Percentiles rank a stretch among this genome's conserved stretches.
phyloP scores from a whole-genome alignment of 2,329 filamentous ascomycete species.

The Nemania abortiva region DNA sequence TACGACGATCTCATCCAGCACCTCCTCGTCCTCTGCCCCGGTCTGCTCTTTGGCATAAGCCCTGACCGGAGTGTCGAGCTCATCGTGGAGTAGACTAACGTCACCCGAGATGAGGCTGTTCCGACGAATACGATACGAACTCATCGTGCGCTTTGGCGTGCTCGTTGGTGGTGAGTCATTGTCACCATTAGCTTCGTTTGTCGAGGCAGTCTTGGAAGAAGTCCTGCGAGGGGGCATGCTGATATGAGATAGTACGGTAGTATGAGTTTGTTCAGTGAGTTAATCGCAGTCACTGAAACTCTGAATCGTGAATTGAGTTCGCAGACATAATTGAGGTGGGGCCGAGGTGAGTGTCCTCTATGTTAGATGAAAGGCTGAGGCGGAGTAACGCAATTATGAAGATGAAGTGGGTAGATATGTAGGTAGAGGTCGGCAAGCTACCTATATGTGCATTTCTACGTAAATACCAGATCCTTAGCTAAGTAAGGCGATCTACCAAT shows the following conservation, averaged over 20 bases:
- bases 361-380: not conserved
- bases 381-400: conserved; percentile 8
- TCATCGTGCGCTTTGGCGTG: conserved; percentile 21
- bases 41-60: conserved; percentile 2
- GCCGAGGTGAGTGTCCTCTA: not conserved
- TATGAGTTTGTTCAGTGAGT: not conserved
- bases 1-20: conserved; percentile 24
- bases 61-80: conserved; percentile 19
- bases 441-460: not conserved
- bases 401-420: not conserved
- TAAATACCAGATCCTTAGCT: not conserved
- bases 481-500: not conserved
- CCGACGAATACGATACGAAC: conserved; percentile 6
- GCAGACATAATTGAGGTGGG: not conserved
- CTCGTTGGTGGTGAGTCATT: not conserved
- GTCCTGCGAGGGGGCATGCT: conserved; percentile 41
- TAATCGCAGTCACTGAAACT: not conserved
- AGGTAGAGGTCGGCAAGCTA: not conserved
- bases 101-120: not conserved
- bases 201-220: conserved; percentile 6
- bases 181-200: not conserved
- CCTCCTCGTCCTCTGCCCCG: conserved; percentile 7
- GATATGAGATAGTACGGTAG: not conserved
- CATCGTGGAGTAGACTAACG: conserved; percentile 25
- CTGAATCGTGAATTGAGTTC: conserved; percentile 1